These are phyloP conservation scores for Euphorbia celastroides DNA, from an alignment of 441 rosid genomes.

Conservation along the genomic window DNA sequence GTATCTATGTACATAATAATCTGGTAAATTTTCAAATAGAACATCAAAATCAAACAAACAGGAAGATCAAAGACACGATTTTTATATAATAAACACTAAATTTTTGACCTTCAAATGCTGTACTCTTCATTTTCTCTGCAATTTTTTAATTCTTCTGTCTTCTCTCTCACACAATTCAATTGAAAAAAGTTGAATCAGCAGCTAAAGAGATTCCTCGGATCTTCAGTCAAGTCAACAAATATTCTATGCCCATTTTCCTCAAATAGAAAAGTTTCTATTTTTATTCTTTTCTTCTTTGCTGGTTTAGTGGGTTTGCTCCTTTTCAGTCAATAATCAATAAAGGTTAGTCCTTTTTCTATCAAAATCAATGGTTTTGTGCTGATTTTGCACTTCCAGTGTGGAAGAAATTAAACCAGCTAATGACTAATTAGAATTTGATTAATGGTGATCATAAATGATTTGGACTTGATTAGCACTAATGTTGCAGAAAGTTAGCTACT, in stretches of 20 bases:
- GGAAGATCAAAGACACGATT: not conserved
- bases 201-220: slow-evolving; percentile 38
- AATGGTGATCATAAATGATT: too few species aligned
- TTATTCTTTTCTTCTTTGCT: slow-evolving; percentile 25
- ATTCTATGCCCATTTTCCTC: slow-evolving; percentile 16
- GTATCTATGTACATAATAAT: not conserved
- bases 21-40: slow-evolving; percentile 13
- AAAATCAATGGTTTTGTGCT: not conserved
- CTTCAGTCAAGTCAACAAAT: slow-evolving; percentile 31
- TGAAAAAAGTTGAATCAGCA: slow-evolving; percentile 37
- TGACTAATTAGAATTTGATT: not conserved
- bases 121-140: slow-evolving; percentile 33
- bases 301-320: slow-evolving; percentile 22
- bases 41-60: slow-evolving; percentile 24
- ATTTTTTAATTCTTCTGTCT: slow-evolving; percentile 39
- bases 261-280: slow-evolving; percentile 3
- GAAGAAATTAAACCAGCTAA: not conserved
- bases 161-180: slow-evolving; percentile 27
- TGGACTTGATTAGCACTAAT: too few species aligned
- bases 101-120: slow-evolving; percentile 62
- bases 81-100: not conserved
- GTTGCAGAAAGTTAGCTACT: not conserved
- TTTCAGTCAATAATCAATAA: slow-evolving; percentile 15
- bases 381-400: slow-evolving; percentile 13
- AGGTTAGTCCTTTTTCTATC: slow-evolving; percentile 32